Evolutionary conservation across 2,329 filamentous ascomycete genomes (phyloP).

Genomic region (Nemania sp.): DNA sequence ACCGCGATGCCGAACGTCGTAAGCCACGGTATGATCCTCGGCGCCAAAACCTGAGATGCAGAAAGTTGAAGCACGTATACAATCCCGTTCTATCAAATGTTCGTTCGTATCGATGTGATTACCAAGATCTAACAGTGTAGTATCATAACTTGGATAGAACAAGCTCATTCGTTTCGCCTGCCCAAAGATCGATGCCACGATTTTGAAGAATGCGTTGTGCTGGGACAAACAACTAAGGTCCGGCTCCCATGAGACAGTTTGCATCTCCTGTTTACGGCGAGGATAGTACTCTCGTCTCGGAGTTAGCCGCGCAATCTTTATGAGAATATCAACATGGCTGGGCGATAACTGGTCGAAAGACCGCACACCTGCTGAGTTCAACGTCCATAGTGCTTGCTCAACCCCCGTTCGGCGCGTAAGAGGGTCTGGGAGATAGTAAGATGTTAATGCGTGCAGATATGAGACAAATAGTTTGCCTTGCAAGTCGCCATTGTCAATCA

Average conservation of each 20-base stretch:
- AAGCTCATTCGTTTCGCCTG: constrained; percentile 5
- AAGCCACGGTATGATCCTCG: constrained; percentile 10
- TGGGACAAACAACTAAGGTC: constrained; percentile 49
- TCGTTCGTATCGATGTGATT: background rate
- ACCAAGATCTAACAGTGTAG: background rate
- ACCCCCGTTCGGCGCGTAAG: constrained; percentile 56
- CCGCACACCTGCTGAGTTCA: constrained; percentile 51
- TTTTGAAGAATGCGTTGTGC: constrained; percentile 45
- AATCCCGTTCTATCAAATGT: constrained; percentile 10
- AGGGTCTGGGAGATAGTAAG: constrained; percentile 53
- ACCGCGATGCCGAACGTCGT: constrained; percentile 2
- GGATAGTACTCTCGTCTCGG: constrained; percentile 53
- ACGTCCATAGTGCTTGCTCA: constrained; percentile 54
- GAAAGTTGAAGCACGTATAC: constrained; percentile 15
- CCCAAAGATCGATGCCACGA: background rate
- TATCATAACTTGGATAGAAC: constrained; percentile 4
- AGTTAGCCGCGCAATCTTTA: constrained; percentile 45
- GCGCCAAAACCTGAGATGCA: constrained; percentile 11
- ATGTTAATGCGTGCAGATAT: constrained; percentile 59
- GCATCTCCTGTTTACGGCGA: constrained; percentile 46
- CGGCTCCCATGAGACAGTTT: constrained; percentile 48
- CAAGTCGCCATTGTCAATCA: constrained; percentile 54
- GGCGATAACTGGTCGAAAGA: constrained; percentile 49
- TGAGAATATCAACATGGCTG: constrained; percentile 43
- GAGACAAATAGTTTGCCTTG: constrained; percentile 55